Percentiles rank a stretch among this genome's conserved stretches.
These are phyloP conservation scores for Ophiostoma triangulosporum DNA, from an alignment of 2,329 filamentous ascomycete genomes.

Conservation along the genomic window DNA sequence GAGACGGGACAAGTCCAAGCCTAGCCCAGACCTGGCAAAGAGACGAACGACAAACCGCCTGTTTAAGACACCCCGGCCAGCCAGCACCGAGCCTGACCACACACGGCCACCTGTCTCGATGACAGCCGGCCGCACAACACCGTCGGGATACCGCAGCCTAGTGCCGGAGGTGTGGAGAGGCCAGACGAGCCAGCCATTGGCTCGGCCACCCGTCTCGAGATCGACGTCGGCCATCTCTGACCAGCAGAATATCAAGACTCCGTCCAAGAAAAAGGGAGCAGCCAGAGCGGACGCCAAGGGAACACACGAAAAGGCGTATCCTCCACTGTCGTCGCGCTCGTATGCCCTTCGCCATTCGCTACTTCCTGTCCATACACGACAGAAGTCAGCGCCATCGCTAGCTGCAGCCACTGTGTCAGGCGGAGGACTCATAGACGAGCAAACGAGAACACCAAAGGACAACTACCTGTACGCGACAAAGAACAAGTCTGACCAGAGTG, in stretches of 20 bases:
- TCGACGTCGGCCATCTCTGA: background rate
- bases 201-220: background rate
- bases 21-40: constrained; percentile 1
- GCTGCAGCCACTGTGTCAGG: background rate
- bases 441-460: background rate
- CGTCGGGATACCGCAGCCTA: background rate
- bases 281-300: too few relatives aligned
- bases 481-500: constrained; percentile 14
- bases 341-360: constrained; percentile 17
- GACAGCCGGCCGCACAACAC: background rate
- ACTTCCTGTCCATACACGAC: constrained; percentile 10
- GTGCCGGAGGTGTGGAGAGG: constrained; percentile 4
- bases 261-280: background rate
- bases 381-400: constrained; percentile 10
- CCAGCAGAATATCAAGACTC: background rate
- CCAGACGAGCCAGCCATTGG: background rate
- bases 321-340: constrained; percentile 21
- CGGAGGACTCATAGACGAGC: background rate
- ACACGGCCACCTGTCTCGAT: background rate
- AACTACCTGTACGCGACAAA: constrained; percentile 4
- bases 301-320: constrained; percentile 12
- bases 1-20: constrained; percentile 25
- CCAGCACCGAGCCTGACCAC: constrained; percentile 11
- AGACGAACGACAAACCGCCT: constrained; percentile 22
- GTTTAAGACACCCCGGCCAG: constrained; percentile 23